Evolutionary conservation across 331 rosid genomes (phyloP).

Genomic region (Malus hybrid): DNA sequence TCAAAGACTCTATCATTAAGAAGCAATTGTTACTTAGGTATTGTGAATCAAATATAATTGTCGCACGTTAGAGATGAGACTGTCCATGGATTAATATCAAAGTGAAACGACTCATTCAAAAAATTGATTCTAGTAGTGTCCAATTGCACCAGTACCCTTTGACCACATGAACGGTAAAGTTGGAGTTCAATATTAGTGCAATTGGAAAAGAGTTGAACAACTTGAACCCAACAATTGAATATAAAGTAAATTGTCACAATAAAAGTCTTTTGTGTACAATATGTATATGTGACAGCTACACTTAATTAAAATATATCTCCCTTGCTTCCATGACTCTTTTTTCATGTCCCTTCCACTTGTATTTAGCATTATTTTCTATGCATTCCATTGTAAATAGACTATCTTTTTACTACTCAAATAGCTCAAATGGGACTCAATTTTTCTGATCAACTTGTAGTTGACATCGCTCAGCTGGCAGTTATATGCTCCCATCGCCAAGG

Average conservation of each 20-base stretch:
- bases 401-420: neutral
- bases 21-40: neutral
- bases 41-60: no score
- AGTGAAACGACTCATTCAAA: no score
- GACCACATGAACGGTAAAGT: no score
- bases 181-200: no score
- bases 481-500: neutral
- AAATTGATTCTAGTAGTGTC: no score
- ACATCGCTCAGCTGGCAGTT: neutral
- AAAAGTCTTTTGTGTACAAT: neutral
- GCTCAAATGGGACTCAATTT: neutral
- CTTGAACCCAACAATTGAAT: no score
- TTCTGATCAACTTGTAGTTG: neutral
- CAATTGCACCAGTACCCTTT: no score
- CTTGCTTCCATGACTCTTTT: neutral
- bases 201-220: no score
- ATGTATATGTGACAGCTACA: constrained; percentile 7
- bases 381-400: neutral
- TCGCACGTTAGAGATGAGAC: no score
- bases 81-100: no score
- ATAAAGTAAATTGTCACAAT: no score
- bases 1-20: neutral
- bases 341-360: neutral
- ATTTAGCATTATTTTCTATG: neutral
- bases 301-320: neutral